Percentiles rank a stretch among this genome's conserved stretches.
Evolutionary conservation across 1,284 basidiomycete genomes (phyloP).

Genomic region (Trichosporon coremiiforme): DNA sequence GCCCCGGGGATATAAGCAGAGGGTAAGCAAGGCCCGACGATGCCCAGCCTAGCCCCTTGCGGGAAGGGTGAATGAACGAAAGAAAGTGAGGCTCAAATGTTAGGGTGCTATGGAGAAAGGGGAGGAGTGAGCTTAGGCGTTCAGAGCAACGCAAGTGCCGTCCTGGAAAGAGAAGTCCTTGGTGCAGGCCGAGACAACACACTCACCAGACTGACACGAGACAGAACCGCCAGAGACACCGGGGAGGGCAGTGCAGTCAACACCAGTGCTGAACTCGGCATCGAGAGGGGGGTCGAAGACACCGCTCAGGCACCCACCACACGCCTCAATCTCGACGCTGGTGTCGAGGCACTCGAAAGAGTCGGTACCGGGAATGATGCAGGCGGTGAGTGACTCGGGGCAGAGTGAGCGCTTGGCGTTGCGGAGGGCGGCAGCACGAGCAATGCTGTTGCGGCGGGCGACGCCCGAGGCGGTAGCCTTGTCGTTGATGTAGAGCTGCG

Average conservation of each 20-base stretch:
- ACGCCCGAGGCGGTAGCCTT: not conserved
- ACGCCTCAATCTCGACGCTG: conserved; percentile 24
- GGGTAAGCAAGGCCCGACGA: not conserved
- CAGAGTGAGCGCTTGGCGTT: conserved; percentile 11
- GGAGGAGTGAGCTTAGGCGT: not conserved
- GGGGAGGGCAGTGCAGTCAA: conserved; percentile 26
- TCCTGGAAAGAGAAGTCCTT: conserved; percentile 19
- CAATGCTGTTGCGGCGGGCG: conserved; percentile 12
- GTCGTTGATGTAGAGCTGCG: conserved; percentile 17
- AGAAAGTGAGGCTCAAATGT: too few relatives aligned
- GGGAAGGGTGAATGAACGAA: not conserved
- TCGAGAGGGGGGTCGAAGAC: conserved; percentile 5
- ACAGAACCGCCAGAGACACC: conserved; percentile 27
- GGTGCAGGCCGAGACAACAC: conserved; percentile 25
- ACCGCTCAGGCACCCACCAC: conserved; percentile 20
- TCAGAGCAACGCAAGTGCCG: conserved; percentile 21
- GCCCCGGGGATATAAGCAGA: not conserved
- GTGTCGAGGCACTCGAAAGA: conserved; percentile 31
- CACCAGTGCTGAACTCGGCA: not conserved
- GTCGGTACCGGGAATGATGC: conserved; percentile 17
- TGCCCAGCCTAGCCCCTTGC: not conserved
- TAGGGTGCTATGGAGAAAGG: too few relatives aligned
- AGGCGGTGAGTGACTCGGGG: conserved; percentile 19
- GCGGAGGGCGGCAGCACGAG: conserved; percentile 10
- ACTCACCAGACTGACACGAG: conserved; percentile 28